These are phyloP conservation scores for Paecilomyces fulvus DNA, from an alignment of 2,329 filamentous ascomycete species.

Conservation along the genomic window DNA sequence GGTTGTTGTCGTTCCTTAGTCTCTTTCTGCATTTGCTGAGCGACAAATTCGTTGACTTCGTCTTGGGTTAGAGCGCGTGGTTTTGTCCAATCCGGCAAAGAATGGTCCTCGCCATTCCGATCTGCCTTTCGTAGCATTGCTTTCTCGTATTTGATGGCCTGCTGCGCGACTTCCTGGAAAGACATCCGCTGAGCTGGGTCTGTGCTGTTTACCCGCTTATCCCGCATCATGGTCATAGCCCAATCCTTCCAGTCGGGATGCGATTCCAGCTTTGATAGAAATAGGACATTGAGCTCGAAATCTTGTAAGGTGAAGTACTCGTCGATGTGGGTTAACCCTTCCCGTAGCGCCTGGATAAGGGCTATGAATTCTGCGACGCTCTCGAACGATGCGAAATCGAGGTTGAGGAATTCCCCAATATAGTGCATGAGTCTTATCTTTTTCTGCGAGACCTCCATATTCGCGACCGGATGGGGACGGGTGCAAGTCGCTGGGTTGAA, in stretches of 20 bases:
- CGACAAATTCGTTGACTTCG: constrained; percentile 20
- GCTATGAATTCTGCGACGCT: constrained; percentile 17
- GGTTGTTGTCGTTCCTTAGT: constrained; percentile 1
- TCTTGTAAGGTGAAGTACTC: constrained; percentile 17
- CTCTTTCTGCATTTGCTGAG: constrained; percentile 15
- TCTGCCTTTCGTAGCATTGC: background rate
- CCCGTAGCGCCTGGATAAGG: constrained; percentile 19
- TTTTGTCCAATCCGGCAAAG: background rate
- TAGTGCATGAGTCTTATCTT: constrained; percentile 20
- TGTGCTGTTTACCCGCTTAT: constrained; percentile 13
- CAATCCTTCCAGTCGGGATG: constrained; percentile 18
- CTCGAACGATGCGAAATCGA: constrained; percentile 16
- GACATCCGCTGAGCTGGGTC: constrained; percentile 12
- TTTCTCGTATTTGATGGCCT: constrained; percentile 15
- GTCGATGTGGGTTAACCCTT: constrained; percentile 18
- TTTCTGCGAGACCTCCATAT: constrained; percentile 17
- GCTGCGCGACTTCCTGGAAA: constrained; percentile 14
- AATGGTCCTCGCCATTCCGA: constrained; percentile 1
- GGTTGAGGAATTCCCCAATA: constrained; percentile 19
- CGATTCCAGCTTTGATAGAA: constrained; percentile 17
- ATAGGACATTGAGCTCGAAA: constrained; percentile 16
- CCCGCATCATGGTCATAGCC: constrained; percentile 16
- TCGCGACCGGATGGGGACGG: background rate
- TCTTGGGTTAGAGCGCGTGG: constrained; percentile 13
- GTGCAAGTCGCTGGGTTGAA: background rate